These are phyloP conservation scores for Flaveria floridana DNA, from an alignment of 140 eudicot species.

Conservation along the genomic window DNA sequence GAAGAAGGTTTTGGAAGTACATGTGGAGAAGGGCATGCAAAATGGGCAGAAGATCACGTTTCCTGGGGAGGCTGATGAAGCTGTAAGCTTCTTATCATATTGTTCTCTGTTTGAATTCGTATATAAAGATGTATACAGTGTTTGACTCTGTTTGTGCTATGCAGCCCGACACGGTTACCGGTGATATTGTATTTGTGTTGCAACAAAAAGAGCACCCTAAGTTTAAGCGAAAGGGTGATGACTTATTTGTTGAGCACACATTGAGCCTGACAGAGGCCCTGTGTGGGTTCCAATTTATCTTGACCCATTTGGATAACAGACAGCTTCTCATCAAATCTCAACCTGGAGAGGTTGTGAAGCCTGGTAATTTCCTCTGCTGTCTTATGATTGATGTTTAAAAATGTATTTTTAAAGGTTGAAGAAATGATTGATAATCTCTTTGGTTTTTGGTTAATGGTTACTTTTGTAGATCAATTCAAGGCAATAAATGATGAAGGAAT, in stretches of 20 bases:
- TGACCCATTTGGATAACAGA: slow-evolving; percentile 63
- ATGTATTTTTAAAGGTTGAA: neutral
- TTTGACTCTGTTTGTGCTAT: slow-evolving; percentile 7
- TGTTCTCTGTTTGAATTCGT: neutral
- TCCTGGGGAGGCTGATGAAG: slow-evolving; percentile 94
- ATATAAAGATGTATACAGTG: neutral
- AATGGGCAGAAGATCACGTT: slow-evolving; percentile 78
- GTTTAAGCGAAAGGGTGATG: slow-evolving; percentile 75
- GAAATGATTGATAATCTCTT: neutral
- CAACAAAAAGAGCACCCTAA: slow-evolving; percentile 81
- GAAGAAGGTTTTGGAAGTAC: slow-evolving; percentile 84
- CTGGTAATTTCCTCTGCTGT: slow-evolving; percentile 36
- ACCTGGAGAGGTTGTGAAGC: slow-evolving; percentile 81
- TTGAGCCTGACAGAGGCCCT: slow-evolving; percentile 61
- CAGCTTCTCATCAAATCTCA: slow-evolving; percentile 73
- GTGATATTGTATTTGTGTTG: slow-evolving; percentile 70
- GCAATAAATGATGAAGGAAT: slow-evolving; percentile 82
- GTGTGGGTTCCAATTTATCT: slow-evolving; percentile 66
- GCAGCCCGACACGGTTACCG: slow-evolving; percentile 79
- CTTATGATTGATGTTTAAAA: neutral
- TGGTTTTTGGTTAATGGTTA: neutral
- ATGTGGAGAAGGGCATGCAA: slow-evolving; percentile 92
- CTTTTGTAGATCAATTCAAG: slow-evolving; percentile 56
- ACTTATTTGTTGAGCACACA: slow-evolving; percentile 64
- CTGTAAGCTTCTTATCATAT: slow-evolving; percentile 44